Evolutionary conservation across 306 rosid genomes (phyloP), one percentile per base, ranked within the genome.

Genomic region (Trifolium repens): DNA sequence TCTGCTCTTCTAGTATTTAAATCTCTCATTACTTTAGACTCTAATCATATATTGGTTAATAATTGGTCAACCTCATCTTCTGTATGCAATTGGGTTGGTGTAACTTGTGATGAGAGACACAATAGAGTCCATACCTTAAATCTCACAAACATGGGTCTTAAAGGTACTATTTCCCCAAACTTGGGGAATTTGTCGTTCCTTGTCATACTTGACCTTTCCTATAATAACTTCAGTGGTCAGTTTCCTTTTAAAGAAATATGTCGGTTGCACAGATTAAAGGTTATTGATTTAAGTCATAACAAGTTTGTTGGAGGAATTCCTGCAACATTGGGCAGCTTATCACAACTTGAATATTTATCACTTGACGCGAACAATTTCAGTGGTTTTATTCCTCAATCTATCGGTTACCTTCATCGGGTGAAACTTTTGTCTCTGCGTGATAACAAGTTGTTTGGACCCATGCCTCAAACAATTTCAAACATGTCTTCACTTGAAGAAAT

Each of bases 61-160:
- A 79, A 79, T 72, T 79, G 82, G 82, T 64, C 82, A 30, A 30
- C 82, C 7, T 15, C 73, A 0, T 37, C 27, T 8, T 43, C 68
- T 30, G 15, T 62, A 17, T 79, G 82, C 78, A 63, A 30, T 5
- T 79, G 82, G 82, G 10, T 61, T 62, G 82, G 82, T 17, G 39
- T 79, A 50, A 72, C 78, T 63, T 79, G 82, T 64, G 67, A 71
- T 71, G 2, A 39, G 12, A 39, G 16, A 54, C 61, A 14, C 4
- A 3, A 22, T 11, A 79, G 82, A 55, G 82, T 79, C 50, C 34
- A n/a, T 0, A 3, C 32, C 49, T 30, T 79, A 14, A 30, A 1
- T 16, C 69, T 79, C 9, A 0, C 17, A 10, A 40, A 14, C 73
- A 79, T 79, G 78, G 5, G 15, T 19, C 35, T 79, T 22, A 53